A percentile compares a stretch with the other conserved stretches of the same genome.
phyloP scores from a whole-genome alignment of 2,329 filamentous ascomycete species.

The Sclerotinia nivalis region DNA sequence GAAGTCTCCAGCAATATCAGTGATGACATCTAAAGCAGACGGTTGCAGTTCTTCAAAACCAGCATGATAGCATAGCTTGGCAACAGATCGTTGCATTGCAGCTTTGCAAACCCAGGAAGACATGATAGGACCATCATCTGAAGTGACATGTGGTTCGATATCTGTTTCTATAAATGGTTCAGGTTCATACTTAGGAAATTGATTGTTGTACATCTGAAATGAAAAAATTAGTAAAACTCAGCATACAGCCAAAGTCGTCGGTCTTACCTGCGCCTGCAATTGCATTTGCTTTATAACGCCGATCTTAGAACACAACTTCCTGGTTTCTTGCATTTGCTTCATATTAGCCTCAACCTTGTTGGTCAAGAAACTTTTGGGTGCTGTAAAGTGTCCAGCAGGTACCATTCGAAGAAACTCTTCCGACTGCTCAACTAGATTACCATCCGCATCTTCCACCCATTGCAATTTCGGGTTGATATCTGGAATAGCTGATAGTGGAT shows the following conservation, averaged over 20 bases:
- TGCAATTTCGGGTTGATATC: conserved; percentile 75
- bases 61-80: conserved; percentile 92
- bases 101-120: conserved; percentile 78
- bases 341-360: conserved; percentile 88
- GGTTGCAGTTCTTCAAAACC: conserved; percentile 98
- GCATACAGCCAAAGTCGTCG: conserved; percentile 12
- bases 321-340: conserved; percentile 91
- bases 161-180: conserved; percentile 87
- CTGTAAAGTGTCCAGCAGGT: conserved; percentile 71
- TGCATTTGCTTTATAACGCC: conserved; percentile 99
- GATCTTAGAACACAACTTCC: conserved; percentile 95
- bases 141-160: conserved; percentile 83
- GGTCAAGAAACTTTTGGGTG: conserved; percentile 72
- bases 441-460: conserved; percentile 89
- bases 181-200: conserved; percentile 94
- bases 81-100: conserved; percentile 85
- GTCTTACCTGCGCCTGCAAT: conserved; percentile 82
- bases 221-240: conserved; percentile 24
- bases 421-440: conserved; percentile 82
- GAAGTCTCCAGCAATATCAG: conserved; percentile 85
- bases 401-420: conserved; percentile 82
- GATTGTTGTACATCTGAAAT: conserved; percentile 81
- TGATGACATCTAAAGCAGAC: conserved; percentile 85
- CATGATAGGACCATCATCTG: conserved; percentile 86
- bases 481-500: conserved; percentile 80